Evolutionary conservation across 1,284 basidiomycete species (phyloP), one percentile per base, ranked within the genome.

Genomic region (Pascua guehoae): DNA sequence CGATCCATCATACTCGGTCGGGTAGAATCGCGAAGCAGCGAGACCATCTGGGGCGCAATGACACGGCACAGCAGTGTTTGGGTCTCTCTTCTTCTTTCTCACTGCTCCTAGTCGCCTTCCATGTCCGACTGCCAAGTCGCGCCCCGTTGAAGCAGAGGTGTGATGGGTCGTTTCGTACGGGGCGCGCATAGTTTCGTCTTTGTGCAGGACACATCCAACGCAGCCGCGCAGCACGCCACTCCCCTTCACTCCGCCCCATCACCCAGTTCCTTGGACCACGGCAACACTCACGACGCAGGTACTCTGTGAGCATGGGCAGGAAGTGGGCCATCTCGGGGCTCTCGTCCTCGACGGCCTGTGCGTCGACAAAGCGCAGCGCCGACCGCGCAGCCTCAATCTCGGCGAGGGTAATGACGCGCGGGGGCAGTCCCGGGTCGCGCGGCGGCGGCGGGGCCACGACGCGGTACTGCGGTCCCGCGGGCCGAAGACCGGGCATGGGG

Each of bases 251-350:
- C 16, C 17, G 12, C 18, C 4, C 45, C 18, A 10, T n/a, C 17
- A 47, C 17, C 32, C 45, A 36, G 38, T 7, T 7, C 24, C 3
- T 32, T 7, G 7, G n/a, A n/a, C n/a, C 17, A 16, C 24, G 24
- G 24, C 12, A 41, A 3, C 18, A 68, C 74, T 42, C 50, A 75
- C 74, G 38, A 17, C 64, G 65, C n/a, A 77, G 60, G 50, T 76
- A 74, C 55, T 76, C 75, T 41, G 72, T 58, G 17, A 78, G 59
- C 76, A 78, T 78, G 7, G 75, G 69, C 57, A 74, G 61, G 57
- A 78, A 78, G 32, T 69, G 69, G 8, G 67, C 75, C 68, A 77
- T 71, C 51, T 77, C 72, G 37, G 65, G 61, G 32, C 73, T 71
- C 47, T 54, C 51, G 10, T 53, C 57, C 11, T 55, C 47, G 5